Base-by-base conservation (phyloP, 257 asterid species). In the Rhazya stricta region DNA sequence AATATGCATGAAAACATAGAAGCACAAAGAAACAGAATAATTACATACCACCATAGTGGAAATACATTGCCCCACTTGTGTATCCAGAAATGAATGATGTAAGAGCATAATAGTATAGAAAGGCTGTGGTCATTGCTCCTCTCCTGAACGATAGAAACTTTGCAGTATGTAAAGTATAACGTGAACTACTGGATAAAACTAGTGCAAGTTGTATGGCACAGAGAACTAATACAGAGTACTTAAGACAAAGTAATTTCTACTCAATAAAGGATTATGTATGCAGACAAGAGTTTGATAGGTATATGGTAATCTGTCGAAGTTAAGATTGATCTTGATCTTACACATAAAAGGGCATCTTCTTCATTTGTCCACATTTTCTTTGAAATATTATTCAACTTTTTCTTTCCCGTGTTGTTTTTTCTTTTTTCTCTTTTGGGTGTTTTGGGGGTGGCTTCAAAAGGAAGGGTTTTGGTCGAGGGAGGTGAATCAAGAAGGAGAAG, bases 61-160 rank as follows among this genome's bases (percentile, higher is more conserved):
- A 88, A 80, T 91, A 90, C 90, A 90, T 83, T 86, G 95, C 96
- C 41, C 91, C 95, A 75, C 95, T 91, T 76, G 88, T 90, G 79
- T 90, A 88, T 73, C 97, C 97, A 34, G 96, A 89, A 43, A 91
- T 87, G 82, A 91, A 90, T 13, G 97, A 90, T 75, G 97, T 91
- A 76, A 91, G 83, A 71, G 91, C 95, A 78, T 91, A 91, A 80
- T 96, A 90, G 41, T 90, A 83, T 36, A 91, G 85, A 56, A 91
- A 91, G 78, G 91, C 85, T 21, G 93, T 90, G 76, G 86, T 85
- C 76, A 90, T 89, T 76, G 95, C 91, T 88, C 97, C 96, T 83
- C 96, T 83, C 97, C 97, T 91, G 91, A 76, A 74, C 66, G 68
- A 72, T 67, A 79, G 56, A 76, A 84, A 42, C 78, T 30, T 46